Evolutionary conservation across 768 basidiomycete species (phyloP).

Genomic region (Russula virescens): DNA sequence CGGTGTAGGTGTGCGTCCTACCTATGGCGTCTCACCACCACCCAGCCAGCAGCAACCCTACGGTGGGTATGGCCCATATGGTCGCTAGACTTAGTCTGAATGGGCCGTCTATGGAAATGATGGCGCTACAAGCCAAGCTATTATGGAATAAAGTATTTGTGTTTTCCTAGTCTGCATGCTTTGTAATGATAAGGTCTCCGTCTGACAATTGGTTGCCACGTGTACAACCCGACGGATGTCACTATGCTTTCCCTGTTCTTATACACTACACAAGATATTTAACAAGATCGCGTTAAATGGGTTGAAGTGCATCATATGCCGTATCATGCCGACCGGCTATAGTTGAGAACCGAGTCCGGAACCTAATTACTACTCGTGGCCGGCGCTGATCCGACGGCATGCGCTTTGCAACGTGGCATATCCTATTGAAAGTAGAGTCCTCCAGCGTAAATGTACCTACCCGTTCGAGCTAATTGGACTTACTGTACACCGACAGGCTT

Average conservation of each 20-base stretch:
- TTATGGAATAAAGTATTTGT: slow-evolving; percentile 9
- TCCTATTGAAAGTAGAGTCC: neutral
- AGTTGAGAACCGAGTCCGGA: neutral
- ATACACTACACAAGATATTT: neutral
- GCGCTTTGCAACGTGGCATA: neutral
- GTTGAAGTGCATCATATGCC: too few relatives aligned
- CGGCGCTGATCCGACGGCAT: neutral
- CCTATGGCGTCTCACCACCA: slow-evolving; percentile 23
- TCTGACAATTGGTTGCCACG: neutral
- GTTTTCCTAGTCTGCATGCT: neutral
- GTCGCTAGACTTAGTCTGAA: slow-evolving; percentile 26
- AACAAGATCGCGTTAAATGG: too few relatives aligned
- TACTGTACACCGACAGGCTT: neutral
- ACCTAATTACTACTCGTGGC: neutral
- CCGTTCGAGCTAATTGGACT: neutral
- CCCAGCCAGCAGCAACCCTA: slow-evolving; percentile 31
- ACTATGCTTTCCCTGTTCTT: neutral
- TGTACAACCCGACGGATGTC: neutral
- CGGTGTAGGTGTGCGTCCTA: slow-evolving; percentile 3
- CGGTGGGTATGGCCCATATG: slow-evolving; percentile 30
- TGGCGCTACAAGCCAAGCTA: neutral
- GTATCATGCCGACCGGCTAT: too few relatives aligned
- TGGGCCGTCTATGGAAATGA: slow-evolving; percentile 5
- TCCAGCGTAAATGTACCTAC: too few relatives aligned
- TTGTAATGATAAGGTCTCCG: neutral